Evolutionary conservation across 257 asterid species (phyloP), one percentile per base, ranked within the genome.

Genomic region (Voacanga thouarsii): DNA sequence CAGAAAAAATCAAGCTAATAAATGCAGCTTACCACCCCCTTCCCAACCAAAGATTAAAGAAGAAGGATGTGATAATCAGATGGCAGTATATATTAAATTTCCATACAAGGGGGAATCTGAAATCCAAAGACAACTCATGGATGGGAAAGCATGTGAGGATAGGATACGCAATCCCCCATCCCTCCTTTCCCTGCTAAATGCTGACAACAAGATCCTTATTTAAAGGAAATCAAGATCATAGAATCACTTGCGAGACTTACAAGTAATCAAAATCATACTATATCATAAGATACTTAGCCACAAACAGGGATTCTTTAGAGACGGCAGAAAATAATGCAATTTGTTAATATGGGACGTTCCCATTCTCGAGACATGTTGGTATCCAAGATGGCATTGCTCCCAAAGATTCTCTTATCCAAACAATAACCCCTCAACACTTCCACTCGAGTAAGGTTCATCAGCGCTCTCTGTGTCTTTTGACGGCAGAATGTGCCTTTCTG

Each of bases 311-410:
- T 57, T 1, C 12, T 21, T 39, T 69, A 47, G 53, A 43, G 33
- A 39, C 9, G 47, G 9, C 24, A 71, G 30, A 30, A 41, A 30
- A 14, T 33, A 7, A 49, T 9, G 53, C 16, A 74, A 30, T 30
- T 64, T 72, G 72, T 69, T n/a, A 59, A 59, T 68, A 64, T 45
- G 71, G 78, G 26, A 71, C 76, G 76, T 80, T 88, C 79, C 90
- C 89, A 77, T 83, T 87, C 77, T 83, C 57, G 74, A 86, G 89
- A 86, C 95, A 87, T 92, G 95, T 81, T 86, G 88, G 92, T 60
- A 82, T 86, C 83, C 78, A 28, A 87, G 90, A 91, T 77, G 82
- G 91, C 95, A 85, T 71, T 55, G 68, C 39, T 71, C 73, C 80
- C 30, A 68, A 82, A 86, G 89, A 87, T 87, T 87, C 89, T 71